Conservation (phyloP, 2,329 filamentous ascomycete genomes). For the Trichoderma brevicompactum region DNA sequence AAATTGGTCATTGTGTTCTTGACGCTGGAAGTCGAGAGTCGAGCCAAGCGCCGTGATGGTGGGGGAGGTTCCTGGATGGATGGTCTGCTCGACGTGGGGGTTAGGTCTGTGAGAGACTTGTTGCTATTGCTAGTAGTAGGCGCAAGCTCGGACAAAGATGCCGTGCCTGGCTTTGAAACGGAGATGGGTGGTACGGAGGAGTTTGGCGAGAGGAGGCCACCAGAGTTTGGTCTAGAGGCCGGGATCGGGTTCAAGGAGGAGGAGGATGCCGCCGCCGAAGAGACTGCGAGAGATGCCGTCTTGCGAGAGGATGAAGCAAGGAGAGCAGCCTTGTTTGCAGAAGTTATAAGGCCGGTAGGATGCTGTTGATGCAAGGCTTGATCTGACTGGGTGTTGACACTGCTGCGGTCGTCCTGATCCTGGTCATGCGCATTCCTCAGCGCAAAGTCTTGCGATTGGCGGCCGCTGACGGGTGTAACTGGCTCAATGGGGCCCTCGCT, state of each 20-base stretch:
- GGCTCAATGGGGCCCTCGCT: constrained; percentile 65
- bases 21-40: constrained; percentile 51
- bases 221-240: background rate
- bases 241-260: background rate
- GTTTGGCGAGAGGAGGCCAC: background rate
- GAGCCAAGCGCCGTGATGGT: constrained; percentile 46
- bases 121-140: constrained; percentile 11
- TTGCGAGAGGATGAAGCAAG: constrained; percentile 27
- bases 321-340: constrained; percentile 27
- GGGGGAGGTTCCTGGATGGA: constrained; percentile 35
- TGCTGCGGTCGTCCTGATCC: constrained; percentile 42
- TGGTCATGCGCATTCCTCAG: constrained; percentile 40
- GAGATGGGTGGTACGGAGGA: constrained; percentile 14
- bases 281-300: background rate
- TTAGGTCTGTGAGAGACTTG: constrained; percentile 17
- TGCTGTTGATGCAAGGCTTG: constrained; percentile 31
- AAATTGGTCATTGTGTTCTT: constrained; percentile 56
- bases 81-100: constrained; percentile 32
- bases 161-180: constrained; percentile 9
- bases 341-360: background rate
- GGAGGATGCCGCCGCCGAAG: background rate
- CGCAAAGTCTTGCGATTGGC: constrained; percentile 59
- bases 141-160: constrained; percentile 11
- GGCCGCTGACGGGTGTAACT: constrained; percentile 63
- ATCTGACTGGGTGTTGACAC: constrained; percentile 34